phyloP scores from a whole-genome alignment of 139 green algal species.

The Coelastrella sp. region DNA sequence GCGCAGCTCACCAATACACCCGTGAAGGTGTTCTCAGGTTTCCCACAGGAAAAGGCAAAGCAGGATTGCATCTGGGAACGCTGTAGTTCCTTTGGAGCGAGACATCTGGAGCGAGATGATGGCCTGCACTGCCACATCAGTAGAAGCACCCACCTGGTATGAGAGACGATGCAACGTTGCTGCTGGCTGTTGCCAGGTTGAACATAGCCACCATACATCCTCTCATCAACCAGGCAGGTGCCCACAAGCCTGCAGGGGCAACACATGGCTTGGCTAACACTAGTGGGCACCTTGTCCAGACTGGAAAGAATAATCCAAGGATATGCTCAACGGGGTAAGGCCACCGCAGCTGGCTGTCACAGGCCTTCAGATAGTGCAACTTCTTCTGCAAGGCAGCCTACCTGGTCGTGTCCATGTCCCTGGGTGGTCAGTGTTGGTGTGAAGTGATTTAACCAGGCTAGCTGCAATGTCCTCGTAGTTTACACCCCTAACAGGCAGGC shows the following conservation, averaged over 20 bases:
- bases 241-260: background rate
- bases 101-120: too few relatives aligned
- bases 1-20: too few relatives aligned
- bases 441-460: conserved; percentile 21
- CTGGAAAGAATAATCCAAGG: too few relatives aligned
- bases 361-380: too few relatives aligned
- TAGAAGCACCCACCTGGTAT: conserved; percentile 11
- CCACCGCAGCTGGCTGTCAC: too few relatives aligned
- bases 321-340: too few relatives aligned
- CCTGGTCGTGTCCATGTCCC: conserved; percentile 23
- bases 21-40: too few relatives aligned
- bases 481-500: conserved; percentile 16
- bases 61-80: too few relatives aligned
- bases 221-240: conserved; percentile 23
- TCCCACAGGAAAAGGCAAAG: too few relatives aligned
- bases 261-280: too few relatives aligned
- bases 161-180: background rate
- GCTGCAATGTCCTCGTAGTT: conserved; percentile 29
- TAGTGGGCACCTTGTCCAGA: too few relatives aligned
- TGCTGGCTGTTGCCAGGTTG: conserved; percentile 4
- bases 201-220: background rate
- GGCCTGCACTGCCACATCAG: background rate
- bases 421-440: background rate
- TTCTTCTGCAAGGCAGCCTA: background rate
- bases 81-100: too few relatives aligned